Evolutionary conservation across 2,329 filamentous ascomycete genomes (phyloP).

Genomic region (Arthrobotrys musiformis): DNA sequence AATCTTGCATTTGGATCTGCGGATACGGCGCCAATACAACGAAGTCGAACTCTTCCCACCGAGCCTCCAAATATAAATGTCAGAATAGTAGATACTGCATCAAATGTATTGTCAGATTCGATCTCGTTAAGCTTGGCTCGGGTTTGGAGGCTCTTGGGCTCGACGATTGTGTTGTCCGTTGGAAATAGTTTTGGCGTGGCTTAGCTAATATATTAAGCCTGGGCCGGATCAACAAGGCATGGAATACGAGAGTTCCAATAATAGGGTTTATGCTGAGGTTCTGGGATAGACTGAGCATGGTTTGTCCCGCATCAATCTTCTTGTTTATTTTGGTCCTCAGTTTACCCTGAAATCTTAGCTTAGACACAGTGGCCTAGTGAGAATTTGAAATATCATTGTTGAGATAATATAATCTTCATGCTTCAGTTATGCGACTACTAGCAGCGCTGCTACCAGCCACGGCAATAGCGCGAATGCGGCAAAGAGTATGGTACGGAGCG

Average conservation of each 20-base stretch:
- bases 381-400: slow-evolving; percentile 24
- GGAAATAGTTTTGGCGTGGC: slow-evolving; percentile 42
- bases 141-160: slow-evolving; percentile 2
- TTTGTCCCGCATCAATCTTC: slow-evolving; percentile 25
- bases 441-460: not conserved
- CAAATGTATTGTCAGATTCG: slow-evolving; percentile 22
- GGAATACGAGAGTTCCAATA: slow-evolving; percentile 55
- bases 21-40: slow-evolving; percentile 19
- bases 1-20: slow-evolving; percentile 49
- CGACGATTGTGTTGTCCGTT: slow-evolving; percentile 51
- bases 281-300: slow-evolving; percentile 24
- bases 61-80: slow-evolving; percentile 22
- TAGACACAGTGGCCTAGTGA: too few species aligned
- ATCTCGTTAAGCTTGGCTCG: not conserved
- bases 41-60: not conserved
- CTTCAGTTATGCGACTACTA: not conserved
- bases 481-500: too few species aligned
- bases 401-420: too few species aligned
- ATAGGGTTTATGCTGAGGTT: slow-evolving; percentile 49
- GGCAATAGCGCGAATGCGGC: slow-evolving; percentile 35
- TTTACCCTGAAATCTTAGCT: not conserved
- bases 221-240: slow-evolving; percentile 22
- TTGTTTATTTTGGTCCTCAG: slow-evolving; percentile 26
- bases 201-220: slow-evolving; percentile 50
- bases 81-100: not conserved